Conservation (phyloP, 2,329 filamentous ascomycete genomes). For the Calonectria pteridis region DNA sequence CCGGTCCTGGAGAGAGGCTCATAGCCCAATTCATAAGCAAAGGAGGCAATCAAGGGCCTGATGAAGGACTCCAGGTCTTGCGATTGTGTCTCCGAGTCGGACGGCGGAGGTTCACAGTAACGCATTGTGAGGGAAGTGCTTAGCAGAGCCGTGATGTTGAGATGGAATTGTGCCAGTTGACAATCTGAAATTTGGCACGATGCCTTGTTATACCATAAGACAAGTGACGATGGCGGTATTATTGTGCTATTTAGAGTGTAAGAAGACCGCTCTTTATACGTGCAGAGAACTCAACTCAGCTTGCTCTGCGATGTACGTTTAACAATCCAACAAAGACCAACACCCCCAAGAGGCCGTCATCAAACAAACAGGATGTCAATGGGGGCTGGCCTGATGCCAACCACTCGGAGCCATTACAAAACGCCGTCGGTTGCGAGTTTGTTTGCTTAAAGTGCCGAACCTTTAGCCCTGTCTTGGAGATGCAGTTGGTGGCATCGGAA, state of each 20-base stretch:
- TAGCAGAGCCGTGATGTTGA: too few relatives aligned
- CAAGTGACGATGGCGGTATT: neutral
- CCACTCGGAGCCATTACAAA: too few relatives aligned
- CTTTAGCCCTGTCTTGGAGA: neutral
- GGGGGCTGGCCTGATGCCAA: neutral
- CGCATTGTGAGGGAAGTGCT: neutral
- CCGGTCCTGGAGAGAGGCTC: neutral
- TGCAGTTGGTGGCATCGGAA: neutral
- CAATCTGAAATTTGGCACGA: neutral
- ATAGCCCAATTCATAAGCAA: constrained; percentile 12
- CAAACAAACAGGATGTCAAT: too few relatives aligned
- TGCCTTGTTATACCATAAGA: too few relatives aligned
- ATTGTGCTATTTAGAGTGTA: neutral
- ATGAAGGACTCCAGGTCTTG: constrained; percentile 3
- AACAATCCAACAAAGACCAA: neutral
- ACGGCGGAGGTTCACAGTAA: neutral
- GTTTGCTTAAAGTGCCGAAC: neutral
- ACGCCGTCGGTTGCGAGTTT: too few relatives aligned
- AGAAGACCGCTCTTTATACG: neutral
- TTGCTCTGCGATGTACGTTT: neutral
- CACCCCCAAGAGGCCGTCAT: too few relatives aligned
- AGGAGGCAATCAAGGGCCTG: constrained; percentile 12
- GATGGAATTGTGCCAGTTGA: neutral
- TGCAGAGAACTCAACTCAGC: neutral
- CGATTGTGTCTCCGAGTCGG: neutral